Evolutionary conservation across 345 rosid species (phyloP), one percentile per base, ranked within the genome.

Genomic region (Cochlearia excelsa): DNA sequence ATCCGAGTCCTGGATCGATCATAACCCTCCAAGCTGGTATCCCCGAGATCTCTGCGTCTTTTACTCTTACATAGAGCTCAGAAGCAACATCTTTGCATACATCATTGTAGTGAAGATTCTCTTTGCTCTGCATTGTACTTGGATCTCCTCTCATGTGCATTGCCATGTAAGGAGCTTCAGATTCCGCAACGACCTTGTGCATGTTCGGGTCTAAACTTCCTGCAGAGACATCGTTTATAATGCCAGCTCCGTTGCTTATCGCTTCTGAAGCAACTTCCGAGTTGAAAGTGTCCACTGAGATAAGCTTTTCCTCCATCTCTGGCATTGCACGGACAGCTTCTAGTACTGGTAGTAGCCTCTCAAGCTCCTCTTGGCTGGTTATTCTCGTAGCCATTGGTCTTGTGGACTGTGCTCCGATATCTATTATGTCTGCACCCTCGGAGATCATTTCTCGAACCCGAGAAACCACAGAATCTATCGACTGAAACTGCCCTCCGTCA

Each of bases 111-210:
- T 82, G 75, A 71, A 89, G 60, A 74, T 93, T 85, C 55, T 87
- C 83, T 62, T 52, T 42, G 61, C 66, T 84, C 71, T 93, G 99
- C 95, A 89, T 89, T 33, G 95, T 84, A 30, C 75, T 51, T 28
- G 94, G 94, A 71, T 92, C 88, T 51, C 91, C 99, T 72, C 97
- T 86, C 99, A 89, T 92, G 82, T 93, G 97, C 97, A 89, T 93
- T 1, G 78, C 79, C 45, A 89, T 74, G 40, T 85, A 89, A 54
- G 95, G 95, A 71, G 82, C 92, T 37, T 74, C 74, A 37, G 91
- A 86, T 26, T 63, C 75, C 6, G 70, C 75, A 38, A 93, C 80
- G 63, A 79, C 84, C 54, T 69, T 79, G 43, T 67, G 76, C 97
- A 93, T 89, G 50, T 83, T 74, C 3, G 77, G 66, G 41, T 93